Evolutionary conservation across 768 basidiomycete genomes (phyloP).

Genomic region (Auricularia sp.): DNA sequence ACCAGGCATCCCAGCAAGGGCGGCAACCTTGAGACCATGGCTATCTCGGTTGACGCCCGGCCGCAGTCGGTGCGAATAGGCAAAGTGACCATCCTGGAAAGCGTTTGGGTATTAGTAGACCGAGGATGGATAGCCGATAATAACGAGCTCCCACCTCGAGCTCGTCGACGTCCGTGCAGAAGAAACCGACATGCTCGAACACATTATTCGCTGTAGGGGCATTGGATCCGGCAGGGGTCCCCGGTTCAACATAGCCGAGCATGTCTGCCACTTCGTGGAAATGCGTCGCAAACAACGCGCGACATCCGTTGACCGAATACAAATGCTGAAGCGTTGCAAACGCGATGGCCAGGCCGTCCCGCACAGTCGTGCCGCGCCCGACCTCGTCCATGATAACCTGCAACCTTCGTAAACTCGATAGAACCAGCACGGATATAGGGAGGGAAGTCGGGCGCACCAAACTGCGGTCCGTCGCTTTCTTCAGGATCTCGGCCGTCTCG

Average conservation of each 20-base stretch:
- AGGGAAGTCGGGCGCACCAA: slow-evolving; percentile 42
- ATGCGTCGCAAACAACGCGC: slow-evolving; percentile 96
- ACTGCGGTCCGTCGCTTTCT: slow-evolving; percentile 71
- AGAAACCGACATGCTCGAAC: slow-evolving; percentile 66
- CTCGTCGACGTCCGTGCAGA: slow-evolving; percentile 82
- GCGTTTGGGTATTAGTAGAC: neutral
- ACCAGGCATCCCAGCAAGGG: slow-evolving; percentile 73
- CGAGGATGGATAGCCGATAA: neutral
- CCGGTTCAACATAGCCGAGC: slow-evolving; percentile 48
- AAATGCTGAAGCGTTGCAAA: slow-evolving; percentile 85
- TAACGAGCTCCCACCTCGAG: slow-evolving; percentile 40
- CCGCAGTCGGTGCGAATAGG: slow-evolving; percentile 71
- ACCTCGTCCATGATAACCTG: slow-evolving; percentile 99
- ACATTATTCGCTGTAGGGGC: slow-evolving; percentile 7
- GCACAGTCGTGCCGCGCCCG: slow-evolving; percentile 89
- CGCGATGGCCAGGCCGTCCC: slow-evolving; percentile 88
- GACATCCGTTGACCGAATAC: slow-evolving; percentile 55
- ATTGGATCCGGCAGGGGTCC: slow-evolving; percentile 27
- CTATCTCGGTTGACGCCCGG: slow-evolving; percentile 86
- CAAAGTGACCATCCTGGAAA: slow-evolving; percentile 60
- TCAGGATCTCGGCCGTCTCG: slow-evolving; percentile 86
- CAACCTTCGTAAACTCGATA: neutral
- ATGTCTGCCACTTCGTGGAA: slow-evolving; percentile 90
- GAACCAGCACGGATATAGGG: neutral
- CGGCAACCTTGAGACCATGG: slow-evolving; percentile 84